Base-by-base conservation (phyloP, 2,329 filamentous ascomycete species). In the Botrytis byssoidea region DNA sequence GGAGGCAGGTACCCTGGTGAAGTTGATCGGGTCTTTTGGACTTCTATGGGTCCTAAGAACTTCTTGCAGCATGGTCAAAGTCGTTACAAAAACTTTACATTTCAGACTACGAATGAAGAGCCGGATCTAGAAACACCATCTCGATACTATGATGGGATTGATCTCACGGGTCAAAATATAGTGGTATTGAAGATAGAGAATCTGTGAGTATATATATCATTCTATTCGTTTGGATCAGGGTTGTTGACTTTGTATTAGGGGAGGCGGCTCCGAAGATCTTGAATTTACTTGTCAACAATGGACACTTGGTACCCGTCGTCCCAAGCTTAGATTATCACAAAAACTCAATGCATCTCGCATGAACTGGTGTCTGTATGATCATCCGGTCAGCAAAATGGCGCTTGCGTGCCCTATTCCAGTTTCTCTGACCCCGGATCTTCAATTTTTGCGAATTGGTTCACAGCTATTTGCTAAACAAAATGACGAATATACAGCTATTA, bases 221-320 rank as follows among this genome's bases (percentile, higher is more conserved):
- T 35, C 1, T 16, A 8, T n/a, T 22, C 20, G 18, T 42, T 0
- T 16, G n/a, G 16, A 55, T 7, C 10, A 7, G 14, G 40, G 2
- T 29, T n/a, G 12, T 20, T 69, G 14, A 69, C 35, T 4, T 59
- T 14, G 4, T 25, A 4, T 32, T 60, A 61, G 68, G 22, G 20
- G 22, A 3, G 20, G 14, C 46, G 3, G 10, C 10, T 61, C 68
- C 12, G 42, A 25, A 42, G 48, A 70, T 9, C 55, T 70, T 48
- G 68, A 70, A 70, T 70, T 70, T 32, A 59, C 29, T 35, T 70
- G 68, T 5, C 68, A 70, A 37, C 68, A 61, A n/a, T 70, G 68
- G 68, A 37, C 4, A 60, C n/a, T 70, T 16, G 44, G 57, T 29
- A 61, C 16, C 10, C 40, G 25, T 22, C 68, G 68, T 20, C 68